phyloP scores from a whole-genome alignment of 305 asterid genomes.

The Withania somnifera region DNA sequence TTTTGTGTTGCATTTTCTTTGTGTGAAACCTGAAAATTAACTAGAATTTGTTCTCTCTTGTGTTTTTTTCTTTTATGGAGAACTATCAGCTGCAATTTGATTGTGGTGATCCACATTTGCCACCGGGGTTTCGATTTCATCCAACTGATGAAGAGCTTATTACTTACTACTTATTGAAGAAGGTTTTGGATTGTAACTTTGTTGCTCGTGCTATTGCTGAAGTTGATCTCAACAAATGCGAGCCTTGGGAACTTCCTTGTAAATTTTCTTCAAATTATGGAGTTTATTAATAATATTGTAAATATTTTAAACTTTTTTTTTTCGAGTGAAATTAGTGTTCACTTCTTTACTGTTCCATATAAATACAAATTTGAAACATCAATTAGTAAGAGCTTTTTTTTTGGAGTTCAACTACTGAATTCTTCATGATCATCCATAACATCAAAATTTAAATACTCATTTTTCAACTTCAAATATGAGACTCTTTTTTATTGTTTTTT shows the following conservation, averaged over 20 bases:
- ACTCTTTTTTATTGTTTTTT: not conserved
- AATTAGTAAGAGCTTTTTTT: too few relatives aligned
- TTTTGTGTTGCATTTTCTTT: not conserved
- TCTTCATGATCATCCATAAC: not conserved
- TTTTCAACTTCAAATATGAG: not conserved
- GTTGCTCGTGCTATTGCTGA: slow-evolving; percentile 70
- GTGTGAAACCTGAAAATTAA: not conserved
- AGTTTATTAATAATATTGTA: too few relatives aligned
- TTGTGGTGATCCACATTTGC: slow-evolving; percentile 37
- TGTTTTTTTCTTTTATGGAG: slow-evolving; percentile 22
- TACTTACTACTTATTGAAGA: slow-evolving; percentile 72
- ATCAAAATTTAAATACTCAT: too few relatives aligned
- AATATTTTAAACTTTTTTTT: too few relatives aligned
- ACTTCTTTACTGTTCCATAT: too few relatives aligned
- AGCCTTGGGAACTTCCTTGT: slow-evolving; percentile 98
- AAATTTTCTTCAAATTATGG: not conserved
- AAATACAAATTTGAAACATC: too few relatives aligned
- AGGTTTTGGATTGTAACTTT: slow-evolving; percentile 63
- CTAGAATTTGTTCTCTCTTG: too few relatives aligned
- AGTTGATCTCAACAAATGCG: slow-evolving; percentile 90
- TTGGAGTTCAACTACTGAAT: not conserved
- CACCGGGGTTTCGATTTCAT: slow-evolving; percentile 88
- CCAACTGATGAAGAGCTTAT: slow-evolving; percentile 94
- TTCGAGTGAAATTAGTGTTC: not conserved
- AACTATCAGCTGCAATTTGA: slow-evolving; percentile 20